These are phyloP conservation scores for Hirsutella thompsonii DNA, from an alignment of 2,329 filamentous ascomycete genomes.

Conservation along the genomic window DNA sequence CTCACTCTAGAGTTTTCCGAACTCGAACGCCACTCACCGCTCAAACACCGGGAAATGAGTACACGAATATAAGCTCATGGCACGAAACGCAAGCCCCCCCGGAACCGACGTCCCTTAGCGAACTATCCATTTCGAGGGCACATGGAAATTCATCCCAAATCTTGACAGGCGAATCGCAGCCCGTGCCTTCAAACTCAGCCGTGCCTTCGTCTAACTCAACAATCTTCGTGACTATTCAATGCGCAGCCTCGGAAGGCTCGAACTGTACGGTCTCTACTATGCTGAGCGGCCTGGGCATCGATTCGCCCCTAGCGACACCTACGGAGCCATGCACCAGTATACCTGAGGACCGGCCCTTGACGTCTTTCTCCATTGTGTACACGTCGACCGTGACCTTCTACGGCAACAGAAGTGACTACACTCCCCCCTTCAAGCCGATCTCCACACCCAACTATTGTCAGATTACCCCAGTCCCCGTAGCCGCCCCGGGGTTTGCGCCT, in stretches of 20 bases:
- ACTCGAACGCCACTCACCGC: too few species aligned
- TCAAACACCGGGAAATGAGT: too few species aligned
- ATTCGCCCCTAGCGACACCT: slow-evolving; percentile 1
- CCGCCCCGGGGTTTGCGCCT: background rate
- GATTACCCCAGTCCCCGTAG: background rate
- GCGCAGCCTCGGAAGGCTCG: background rate
- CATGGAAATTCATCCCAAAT: too few species aligned
- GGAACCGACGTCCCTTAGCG: too few species aligned
- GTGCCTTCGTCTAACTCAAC: background rate
- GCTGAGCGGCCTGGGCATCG: background rate
- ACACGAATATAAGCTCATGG: too few species aligned
- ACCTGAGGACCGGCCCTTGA: slow-evolving; percentile 15
- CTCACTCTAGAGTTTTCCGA: too few species aligned
- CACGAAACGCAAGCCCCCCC: too few species aligned
- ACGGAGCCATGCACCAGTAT: slow-evolving; percentile 20
- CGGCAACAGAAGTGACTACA: slow-evolving; percentile 32
- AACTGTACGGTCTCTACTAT: background rate
- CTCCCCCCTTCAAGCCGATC: slow-evolving; percentile 29
- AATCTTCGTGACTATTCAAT: slow-evolving; percentile 2
- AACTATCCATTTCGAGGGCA: too few species aligned
- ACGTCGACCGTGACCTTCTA: slow-evolving; percentile 36
- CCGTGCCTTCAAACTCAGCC: background rate
- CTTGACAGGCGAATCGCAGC: background rate
- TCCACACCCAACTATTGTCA: slow-evolving; percentile 25
- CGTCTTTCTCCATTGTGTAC: slow-evolving; percentile 31